phyloP scores from a whole-genome alignment of 305 asterid species.

The Fraxinus baroniana region DNA sequence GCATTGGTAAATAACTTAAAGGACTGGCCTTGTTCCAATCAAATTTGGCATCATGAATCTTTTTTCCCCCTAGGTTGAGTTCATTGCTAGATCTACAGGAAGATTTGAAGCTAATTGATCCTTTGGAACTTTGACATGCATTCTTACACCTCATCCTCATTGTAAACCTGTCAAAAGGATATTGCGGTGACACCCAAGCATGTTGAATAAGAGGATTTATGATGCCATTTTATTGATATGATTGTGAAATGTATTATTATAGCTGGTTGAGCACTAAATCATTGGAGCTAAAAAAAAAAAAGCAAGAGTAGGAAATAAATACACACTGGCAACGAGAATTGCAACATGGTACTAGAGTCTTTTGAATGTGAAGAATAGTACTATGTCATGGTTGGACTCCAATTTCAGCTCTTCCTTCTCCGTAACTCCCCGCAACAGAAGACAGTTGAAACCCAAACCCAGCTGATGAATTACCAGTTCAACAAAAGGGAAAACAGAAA shows the following conservation, averaged over 20 bases:
- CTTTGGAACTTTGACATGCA: background rate
- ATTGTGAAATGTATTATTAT: background rate
- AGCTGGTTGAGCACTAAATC: background rate
- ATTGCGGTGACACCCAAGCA: background rate
- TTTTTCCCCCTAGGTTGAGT: background rate
- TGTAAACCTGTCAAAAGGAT: background rate
- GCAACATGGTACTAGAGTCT: background rate
- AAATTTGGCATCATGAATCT: background rate
- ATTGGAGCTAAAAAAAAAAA: background rate
- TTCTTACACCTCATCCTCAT: background rate
- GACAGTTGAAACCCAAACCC: too few relatives aligned
- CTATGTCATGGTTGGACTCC: too few relatives aligned
- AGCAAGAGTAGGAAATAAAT: background rate
- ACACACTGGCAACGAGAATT: background rate
- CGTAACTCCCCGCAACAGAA: too few relatives aligned
- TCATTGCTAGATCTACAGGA: background rate
- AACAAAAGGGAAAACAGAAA: too few relatives aligned
- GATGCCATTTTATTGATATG: background rate
- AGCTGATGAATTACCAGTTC: too few relatives aligned
- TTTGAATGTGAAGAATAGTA: background rate
- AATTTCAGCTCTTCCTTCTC: too few relatives aligned
- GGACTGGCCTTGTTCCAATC: background rate
- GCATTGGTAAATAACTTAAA: background rate
- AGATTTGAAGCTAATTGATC: background rate
- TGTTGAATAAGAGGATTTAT: background rate